Evolutionary conservation across 1,139 yeast genomes (phyloP), one percentile per base, ranked within the genome.

Genomic region (Geotrichum histeridarum): DNA sequence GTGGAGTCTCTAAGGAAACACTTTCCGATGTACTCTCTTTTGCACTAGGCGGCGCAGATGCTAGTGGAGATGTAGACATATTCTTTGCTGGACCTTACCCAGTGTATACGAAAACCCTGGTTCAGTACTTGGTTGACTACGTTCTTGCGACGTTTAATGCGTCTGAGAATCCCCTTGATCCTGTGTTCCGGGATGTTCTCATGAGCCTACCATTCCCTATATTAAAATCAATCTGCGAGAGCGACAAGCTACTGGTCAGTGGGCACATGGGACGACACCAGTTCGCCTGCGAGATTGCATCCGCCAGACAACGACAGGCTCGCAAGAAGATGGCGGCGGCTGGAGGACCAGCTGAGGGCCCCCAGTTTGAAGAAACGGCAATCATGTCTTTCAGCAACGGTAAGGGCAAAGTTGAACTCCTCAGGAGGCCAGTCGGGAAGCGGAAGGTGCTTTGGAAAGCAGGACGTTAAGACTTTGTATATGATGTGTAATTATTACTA

Each of bases 351-450:
- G 27, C 27, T 22, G 27, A 22, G 4, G 27, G 17, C 51, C 42
- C 59, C 22, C 50, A 44, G 14, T 61, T 54, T 50, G 73, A 69
- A 47, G 73, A 69, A 51, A 63, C 58, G 18, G 73, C 68, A 1
- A 69, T 69, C 32, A 57, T 69, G 48, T 67, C 72, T 12, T 69
- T 69, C 60, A 71, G 71, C 32, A 68, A 67, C 14, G 70, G 70
- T 27, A 63, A 65, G 39, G 67, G 66, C 22, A 70, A 70, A 11
- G 70, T 70, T n/a, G 69, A 67, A 47, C 64, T 70, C 17, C 63
- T 68, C 37, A 62, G 70, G 36, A 64, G 66, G 54, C 64, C 66
- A 2, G 48, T 58, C 11, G 67, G 69, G 22, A 60, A 60, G 57
- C 63, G 62, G 57, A 67, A 67, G 59, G 59, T 65, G 22, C 56